Conservation (phyloP, 2,329 filamentous ascomycete species). For the Orbilia blumenaviensis region DNA sequence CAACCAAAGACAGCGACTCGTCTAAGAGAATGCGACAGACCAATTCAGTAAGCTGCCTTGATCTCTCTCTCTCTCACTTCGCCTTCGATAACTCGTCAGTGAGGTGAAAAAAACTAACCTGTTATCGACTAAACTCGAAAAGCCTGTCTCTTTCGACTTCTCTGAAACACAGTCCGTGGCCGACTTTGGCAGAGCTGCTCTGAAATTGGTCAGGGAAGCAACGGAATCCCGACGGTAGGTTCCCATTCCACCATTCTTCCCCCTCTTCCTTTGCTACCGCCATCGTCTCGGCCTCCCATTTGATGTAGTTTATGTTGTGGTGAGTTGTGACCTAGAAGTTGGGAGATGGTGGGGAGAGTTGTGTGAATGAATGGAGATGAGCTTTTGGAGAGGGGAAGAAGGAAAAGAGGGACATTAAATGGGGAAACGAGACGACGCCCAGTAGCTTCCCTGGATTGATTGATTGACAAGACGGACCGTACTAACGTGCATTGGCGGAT, state of each 20-base stretch:
- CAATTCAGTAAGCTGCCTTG: slow-evolving; percentile 23
- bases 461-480: slow-evolving; percentile 8
- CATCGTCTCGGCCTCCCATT: background rate
- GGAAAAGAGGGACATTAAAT: slow-evolving; percentile 1
- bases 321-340: background rate
- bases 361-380: slow-evolving; percentile 4
- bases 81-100: background rate
- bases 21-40: slow-evolving; percentile 41
- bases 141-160: slow-evolving; percentile 42
- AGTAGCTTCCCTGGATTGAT: slow-evolving; percentile 18
- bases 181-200: slow-evolving; percentile 23
- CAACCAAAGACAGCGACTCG: slow-evolving; percentile 38
- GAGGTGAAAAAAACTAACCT: slow-evolving; percentile 20
- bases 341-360: background rate
- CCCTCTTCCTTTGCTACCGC: background rate
- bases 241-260: background rate
- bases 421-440: slow-evolving; percentile 3
- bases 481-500: slow-evolving; percentile 28
- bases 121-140: background rate
- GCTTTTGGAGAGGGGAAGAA: background rate
- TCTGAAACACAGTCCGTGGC: slow-evolving; percentile 31
- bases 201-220: slow-evolving; percentile 29
- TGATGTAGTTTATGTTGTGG: background rate
- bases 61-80: background rate
- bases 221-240: slow-evolving; percentile 45